Percentiles rank a stretch among this genome's conserved stretches.
These are phyloP conservation scores for Aspergillus aculeatinus DNA, from an alignment of 2,329 filamentous ascomycete genomes.

Conservation along the genomic window DNA sequence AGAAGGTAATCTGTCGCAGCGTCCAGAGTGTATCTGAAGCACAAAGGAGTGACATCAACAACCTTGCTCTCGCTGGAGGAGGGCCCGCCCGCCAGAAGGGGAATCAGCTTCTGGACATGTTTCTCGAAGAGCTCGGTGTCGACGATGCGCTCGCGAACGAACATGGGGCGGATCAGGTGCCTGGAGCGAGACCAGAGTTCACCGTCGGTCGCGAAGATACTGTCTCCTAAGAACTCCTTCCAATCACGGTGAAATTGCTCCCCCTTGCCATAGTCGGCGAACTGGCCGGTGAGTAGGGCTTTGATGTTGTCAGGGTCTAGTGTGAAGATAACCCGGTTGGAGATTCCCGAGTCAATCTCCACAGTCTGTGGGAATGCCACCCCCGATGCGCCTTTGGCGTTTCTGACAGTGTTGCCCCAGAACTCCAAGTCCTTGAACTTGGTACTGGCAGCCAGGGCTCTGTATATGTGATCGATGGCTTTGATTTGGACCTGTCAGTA, in stretches of 20 bases:
- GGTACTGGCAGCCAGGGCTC: conserved; percentile 54
- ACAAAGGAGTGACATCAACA: conserved; percentile 72
- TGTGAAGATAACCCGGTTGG: conserved; percentile 67
- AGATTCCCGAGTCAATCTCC: conserved; percentile 31
- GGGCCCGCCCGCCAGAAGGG: conserved; percentile 57
- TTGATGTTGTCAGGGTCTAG: conserved; percentile 88
- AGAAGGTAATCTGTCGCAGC: conserved; percentile 83
- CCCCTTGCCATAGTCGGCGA: conserved; percentile 83
- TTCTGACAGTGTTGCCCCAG: conserved; percentile 58
- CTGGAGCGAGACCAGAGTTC: conserved; percentile 76
- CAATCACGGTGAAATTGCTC: conserved; percentile 68
- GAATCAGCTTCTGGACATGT: conserved; percentile 71
- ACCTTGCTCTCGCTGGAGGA: conserved; percentile 39
- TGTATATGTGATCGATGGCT: conserved; percentile 66
- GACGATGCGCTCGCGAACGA: conserved; percentile 78
- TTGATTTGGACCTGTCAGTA: conserved; percentile 9
- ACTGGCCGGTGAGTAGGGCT: conserved; percentile 83
- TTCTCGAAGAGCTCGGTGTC: conserved; percentile 81
- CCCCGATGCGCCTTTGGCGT: conserved; percentile 31
- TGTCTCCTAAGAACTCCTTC: conserved; percentile 78
- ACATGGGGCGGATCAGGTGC: conserved; percentile 84
- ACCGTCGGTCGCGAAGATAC: conserved; percentile 80
- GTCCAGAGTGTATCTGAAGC: conserved; percentile 82
- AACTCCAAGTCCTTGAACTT: conserved; percentile 59
- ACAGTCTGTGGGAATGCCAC: conserved; percentile 26